Percentiles rank a stretch among this genome's conserved stretches.
Evolutionary conservation across 306 rosid species (phyloP).

Genomic region (Delonix regia): DNA sequence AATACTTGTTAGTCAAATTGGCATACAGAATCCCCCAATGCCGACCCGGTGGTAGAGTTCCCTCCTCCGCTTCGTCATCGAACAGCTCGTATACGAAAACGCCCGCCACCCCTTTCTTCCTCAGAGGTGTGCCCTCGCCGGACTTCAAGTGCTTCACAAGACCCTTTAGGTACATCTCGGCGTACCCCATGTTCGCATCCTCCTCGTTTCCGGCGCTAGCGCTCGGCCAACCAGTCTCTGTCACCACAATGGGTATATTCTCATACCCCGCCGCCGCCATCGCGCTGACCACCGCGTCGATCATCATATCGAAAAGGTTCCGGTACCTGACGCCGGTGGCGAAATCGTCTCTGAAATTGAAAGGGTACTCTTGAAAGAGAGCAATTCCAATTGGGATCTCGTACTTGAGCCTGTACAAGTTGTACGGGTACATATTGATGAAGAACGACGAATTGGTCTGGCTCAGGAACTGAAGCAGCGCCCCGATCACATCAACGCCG

Average conservation of each 20-base stretch:
- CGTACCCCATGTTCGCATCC: constrained; percentile 69
- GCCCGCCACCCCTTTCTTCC: constrained; percentile 64
- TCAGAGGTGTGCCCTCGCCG: constrained; percentile 69
- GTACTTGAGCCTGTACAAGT: constrained; percentile 55
- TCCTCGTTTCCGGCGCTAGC: constrained; percentile 47
- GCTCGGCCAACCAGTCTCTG: constrained; percentile 96
- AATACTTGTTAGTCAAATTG: constrained; percentile 67
- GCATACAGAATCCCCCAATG: constrained; percentile 79
- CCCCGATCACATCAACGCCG: constrained; percentile 42
- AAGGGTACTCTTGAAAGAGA: constrained; percentile 68
- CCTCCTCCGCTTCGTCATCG: constrained; percentile 49
- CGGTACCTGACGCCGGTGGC: constrained; percentile 76
- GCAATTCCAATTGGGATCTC: constrained; percentile 80
- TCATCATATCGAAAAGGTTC: constrained; percentile 85
- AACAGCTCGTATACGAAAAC: constrained; percentile 74
- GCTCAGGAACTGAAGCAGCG: constrained; percentile 69
- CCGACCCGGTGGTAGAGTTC: constrained; percentile 25
- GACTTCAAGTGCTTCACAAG: constrained; percentile 64
- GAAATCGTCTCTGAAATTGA: constrained; percentile 80
- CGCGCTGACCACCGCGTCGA: constrained; percentile 67
- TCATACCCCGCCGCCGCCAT: constrained; percentile 68
- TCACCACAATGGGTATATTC: constrained; percentile 62
- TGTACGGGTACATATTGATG: constrained; percentile 82
- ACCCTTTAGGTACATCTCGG: constrained; percentile 72
- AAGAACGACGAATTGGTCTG: constrained; percentile 87